Base-by-base conservation (phyloP, 257 asterid genomes). In the Jacaranda copaia region DNA sequence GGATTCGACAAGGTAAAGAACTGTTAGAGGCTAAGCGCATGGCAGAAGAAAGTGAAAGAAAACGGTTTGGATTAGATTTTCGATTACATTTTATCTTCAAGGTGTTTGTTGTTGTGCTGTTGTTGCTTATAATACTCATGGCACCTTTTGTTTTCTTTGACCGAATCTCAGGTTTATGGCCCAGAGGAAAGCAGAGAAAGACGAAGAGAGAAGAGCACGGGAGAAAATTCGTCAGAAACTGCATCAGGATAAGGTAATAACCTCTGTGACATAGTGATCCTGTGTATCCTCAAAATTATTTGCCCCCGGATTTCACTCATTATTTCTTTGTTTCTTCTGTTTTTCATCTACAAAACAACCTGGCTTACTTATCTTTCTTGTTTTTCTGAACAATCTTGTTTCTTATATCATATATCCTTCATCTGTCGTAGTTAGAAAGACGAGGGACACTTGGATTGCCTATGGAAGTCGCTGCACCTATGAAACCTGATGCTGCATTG, bases 201-300 rank as follows among this genome's bases (percentile, higher is more conserved):
- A 81, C 76, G 96, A 93, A 80, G 88, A 82, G 80, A 88, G 73
- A 86, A 81, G 85, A 79, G 91, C 91, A 43, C 84, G 89, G 60
- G 97, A 89, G 73, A 88, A 56, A 76, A 73, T 91, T 81, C 93
- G 86, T 61, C 92, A 84, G 77, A 91, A 89, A 74, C 85, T 93
- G 61, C 91, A 77, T 73, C 97, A 88, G 66, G 98, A 93, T 80
- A 93, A 88, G 97, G 97, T 90, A 25, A 79, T 73, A 75, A 15
- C 75, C 59, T 55, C 3, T 25, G 32, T 25, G 32, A 25, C 32
- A 25, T 25, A 25, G 2, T 25, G 32, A 25, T 25, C 32, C 32
- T 25, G 32, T 25, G 32, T 25, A 25, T 25, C 2, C 32, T 25
- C 32, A 25, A 25, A 25, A 25, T 25, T 25, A 14, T 14, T 52